Conservation (phyloP, 1,284 basidiomycete genomes). For the Irpex rosettiformis region DNA sequence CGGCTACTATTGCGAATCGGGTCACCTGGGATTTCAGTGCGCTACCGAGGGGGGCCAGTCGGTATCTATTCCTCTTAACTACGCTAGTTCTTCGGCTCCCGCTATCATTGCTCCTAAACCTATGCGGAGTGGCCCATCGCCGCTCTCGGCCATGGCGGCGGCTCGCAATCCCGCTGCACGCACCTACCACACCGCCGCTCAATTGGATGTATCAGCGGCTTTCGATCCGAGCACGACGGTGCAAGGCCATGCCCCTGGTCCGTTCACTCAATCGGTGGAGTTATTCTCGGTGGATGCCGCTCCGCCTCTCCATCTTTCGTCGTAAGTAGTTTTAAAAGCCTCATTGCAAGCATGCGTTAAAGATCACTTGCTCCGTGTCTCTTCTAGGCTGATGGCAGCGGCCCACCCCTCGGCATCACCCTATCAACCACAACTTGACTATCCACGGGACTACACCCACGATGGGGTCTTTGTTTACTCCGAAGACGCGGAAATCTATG, state of each 20-base stretch:
- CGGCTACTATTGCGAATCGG: not conserved
- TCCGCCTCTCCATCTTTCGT: not conserved
- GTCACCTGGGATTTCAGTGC: not conserved
- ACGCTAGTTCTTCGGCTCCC: not conserved
- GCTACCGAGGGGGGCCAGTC: not conserved
- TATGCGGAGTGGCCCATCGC: not conserved
- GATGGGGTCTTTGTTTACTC: not conserved
- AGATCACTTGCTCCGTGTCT: not conserved
- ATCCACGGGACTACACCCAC: not conserved
- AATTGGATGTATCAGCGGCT: not conserved
- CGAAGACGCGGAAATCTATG: not conserved
- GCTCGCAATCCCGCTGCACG: not conserved
- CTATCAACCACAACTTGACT: not conserved
- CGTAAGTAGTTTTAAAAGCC: not conserved
- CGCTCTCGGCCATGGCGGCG: not conserved
- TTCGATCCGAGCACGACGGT: not conserved
- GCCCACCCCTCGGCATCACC: not conserved
- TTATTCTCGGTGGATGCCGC: not conserved
- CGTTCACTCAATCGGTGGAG: not conserved
- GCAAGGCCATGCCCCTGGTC: not conserved
- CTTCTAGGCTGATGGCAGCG: not conserved
- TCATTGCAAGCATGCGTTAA: not conserved
- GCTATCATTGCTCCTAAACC: constrained; percentile 3
- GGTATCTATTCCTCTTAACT: not conserved
- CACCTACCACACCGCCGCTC: not conserved